Evolutionary conservation across 2,329 filamentous ascomycete genomes (phyloP).

Genomic region (Phialophora expanda): DNA sequence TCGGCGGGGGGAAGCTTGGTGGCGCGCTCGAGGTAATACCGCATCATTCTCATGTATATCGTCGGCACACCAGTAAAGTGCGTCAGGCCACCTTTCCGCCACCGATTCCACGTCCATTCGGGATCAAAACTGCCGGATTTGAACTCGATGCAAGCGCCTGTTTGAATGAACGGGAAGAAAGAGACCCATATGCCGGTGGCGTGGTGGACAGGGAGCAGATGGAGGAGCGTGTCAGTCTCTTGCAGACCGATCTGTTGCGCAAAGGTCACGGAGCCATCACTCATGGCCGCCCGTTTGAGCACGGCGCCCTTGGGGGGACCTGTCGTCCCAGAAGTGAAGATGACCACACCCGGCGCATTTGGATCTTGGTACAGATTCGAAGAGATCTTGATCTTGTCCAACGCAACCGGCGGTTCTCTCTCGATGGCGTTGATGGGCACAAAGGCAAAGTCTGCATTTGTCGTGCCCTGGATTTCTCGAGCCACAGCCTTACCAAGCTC

Average conservation of each 20-base stretch:
- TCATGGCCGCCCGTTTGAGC: conserved; percentile 35
- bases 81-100: conserved; percentile 43
- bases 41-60: conserved; percentile 51
- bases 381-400: conserved; percentile 41
- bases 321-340: conserved; percentile 43
- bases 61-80: conserved; percentile 53
- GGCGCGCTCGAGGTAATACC: conserved; percentile 41
- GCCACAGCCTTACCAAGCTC: conserved; percentile 33
- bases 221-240: conserved; percentile 45
- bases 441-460: conserved; percentile 35
- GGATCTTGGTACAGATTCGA: conserved; percentile 42
- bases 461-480: conserved; percentile 32
- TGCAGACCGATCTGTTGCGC: conserved; percentile 40
- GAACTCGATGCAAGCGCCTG: conserved; percentile 51
- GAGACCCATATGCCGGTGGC: conserved; percentile 42
- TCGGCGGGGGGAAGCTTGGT: conserved; percentile 34
- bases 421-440: conserved; percentile 41
- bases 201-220: conserved; percentile 45
- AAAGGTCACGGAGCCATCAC: conserved; percentile 39
- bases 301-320: conserved; percentile 41
- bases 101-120: conserved; percentile 50
- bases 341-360: conserved; percentile 43
- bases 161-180: conserved; percentile 48
- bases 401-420: conserved; percentile 23
- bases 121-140: conserved; percentile 48